Conservation (phyloP, 768 basidiomycete genomes). For the Rossbeevera mucosa region DNA sequence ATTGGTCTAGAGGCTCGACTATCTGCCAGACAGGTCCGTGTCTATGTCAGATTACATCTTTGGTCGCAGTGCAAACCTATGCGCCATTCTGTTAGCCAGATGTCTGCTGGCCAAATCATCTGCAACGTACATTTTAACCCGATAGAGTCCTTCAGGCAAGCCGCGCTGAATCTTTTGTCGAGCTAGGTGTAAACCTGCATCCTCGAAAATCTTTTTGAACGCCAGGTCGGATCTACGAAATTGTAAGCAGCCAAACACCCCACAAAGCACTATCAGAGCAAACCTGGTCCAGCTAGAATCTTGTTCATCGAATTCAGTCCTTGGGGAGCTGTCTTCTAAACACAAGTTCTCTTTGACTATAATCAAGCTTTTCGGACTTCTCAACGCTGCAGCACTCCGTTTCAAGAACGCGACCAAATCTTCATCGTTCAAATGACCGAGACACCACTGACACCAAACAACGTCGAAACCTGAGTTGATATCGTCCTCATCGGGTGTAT, state of each 20-base stretch:
- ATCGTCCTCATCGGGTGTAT: constrained; percentile 51
- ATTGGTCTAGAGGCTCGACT: neutral
- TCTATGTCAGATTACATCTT: constrained; percentile 2
- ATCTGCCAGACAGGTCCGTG: too few species aligned
- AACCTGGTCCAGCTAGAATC: constrained; percentile 92
- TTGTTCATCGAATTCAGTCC: constrained; percentile 68
- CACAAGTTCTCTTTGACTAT: constrained; percentile 93
- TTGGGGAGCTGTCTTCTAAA: constrained; percentile 49
- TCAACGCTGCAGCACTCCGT: constrained; percentile 56
- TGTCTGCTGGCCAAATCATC: neutral
- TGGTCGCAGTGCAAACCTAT: constrained; percentile 25
- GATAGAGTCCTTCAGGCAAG: constrained; percentile 74
- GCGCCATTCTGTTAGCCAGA: constrained; percentile 8
- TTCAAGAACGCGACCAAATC: constrained; percentile 78
- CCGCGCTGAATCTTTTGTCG: constrained; percentile 78
- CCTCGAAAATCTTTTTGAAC: constrained; percentile 72
- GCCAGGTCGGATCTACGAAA: constrained; percentile 68
- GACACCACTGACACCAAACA: constrained; percentile 97
- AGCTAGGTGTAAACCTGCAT: constrained; percentile 69
- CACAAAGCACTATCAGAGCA: neutral
- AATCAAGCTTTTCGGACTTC: constrained; percentile 54
- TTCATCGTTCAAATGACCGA: constrained; percentile 75
- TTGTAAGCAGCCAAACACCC: constrained; percentile 2
- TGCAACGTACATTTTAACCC: constrained; percentile 74
- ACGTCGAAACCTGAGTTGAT: constrained; percentile 73